phyloP scores from a whole-genome alignment of 805 yeast genomes.

The Cyberlindnera petersonii region DNA sequence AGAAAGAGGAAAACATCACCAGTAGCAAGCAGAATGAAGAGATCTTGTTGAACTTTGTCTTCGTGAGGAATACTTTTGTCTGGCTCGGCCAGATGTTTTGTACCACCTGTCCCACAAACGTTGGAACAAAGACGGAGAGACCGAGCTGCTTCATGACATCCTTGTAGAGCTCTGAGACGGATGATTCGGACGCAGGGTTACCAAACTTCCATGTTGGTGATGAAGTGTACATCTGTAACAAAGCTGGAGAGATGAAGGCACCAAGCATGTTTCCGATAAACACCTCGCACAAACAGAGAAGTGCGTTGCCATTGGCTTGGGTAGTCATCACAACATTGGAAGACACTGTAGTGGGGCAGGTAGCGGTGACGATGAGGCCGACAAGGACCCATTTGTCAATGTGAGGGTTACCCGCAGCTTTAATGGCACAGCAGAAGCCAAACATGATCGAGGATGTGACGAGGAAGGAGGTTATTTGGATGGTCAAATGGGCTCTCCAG shows the following conservation, averaged over 20 bases:
- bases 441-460: slow-evolving; percentile 67
- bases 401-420: slow-evolving; percentile 48
- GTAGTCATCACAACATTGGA: slow-evolving; percentile 92
- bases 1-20: slow-evolving; percentile 75
- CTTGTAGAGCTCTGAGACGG: slow-evolving; percentile 56
- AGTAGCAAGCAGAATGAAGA: slow-evolving; percentile 77
- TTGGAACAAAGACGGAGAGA: slow-evolving; percentile 74
- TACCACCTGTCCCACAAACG: slow-evolving; percentile 82
- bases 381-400: slow-evolving; percentile 76
- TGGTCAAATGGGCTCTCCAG: slow-evolving; percentile 81
- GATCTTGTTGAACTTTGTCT: slow-evolving; percentile 61
- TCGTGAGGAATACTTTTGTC: slow-evolving; percentile 54
- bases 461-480: slow-evolving; percentile 63
- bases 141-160: slow-evolving; percentile 88
- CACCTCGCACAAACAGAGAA: slow-evolving; percentile 78
- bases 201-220: slow-evolving; percentile 66
- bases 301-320: slow-evolving; percentile 78
- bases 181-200: slow-evolving; percentile 62
- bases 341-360: slow-evolving; percentile 89
- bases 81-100: slow-evolving; percentile 68
- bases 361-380: slow-evolving; percentile 77
- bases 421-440: slow-evolving; percentile 69
- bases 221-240: slow-evolving; percentile 64
- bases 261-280: slow-evolving; percentile 82
- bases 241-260: slow-evolving; percentile 83